Evolutionary conservation across 768 basidiomycete species (phyloP), one percentile per base, ranked within the genome.

Genomic region (Hebeloma cylindrosporum): DNA sequence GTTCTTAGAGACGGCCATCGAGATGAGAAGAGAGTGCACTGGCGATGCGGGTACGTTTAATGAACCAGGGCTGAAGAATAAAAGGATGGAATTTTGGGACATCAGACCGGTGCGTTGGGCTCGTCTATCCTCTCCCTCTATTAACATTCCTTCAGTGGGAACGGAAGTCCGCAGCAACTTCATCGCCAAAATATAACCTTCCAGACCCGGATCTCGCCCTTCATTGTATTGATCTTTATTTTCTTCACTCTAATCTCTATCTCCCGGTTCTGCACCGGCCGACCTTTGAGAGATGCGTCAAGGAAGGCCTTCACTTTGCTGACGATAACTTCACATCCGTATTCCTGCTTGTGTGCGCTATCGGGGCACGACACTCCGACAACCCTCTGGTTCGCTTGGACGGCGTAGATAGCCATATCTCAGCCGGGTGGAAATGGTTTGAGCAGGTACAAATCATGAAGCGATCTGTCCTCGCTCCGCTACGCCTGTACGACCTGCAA

Each of bases 401-500:
- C 10, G 64, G 60, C 21, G 72, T 67, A 30, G 56, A 65, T 13
- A 61, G 68, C 7, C 63, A 73, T 4, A 67, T 73, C 18, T 77
- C 77, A 7, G 61, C 71, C 16, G 82, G 82, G 0, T 85, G 81
- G 80, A 73, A 73, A 52, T 86, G 74, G 57, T 78, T 80, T 48
- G 56, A 65, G 17, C 82, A 85, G 60, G 77, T 88, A 4, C 77
- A 83, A 40, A 70, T 79, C 47, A 71, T 83, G 41, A 74, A 79
- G 47, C 78, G 77, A 58, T 73, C 72, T 0, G 63, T 87, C 25
- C 69, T 84, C 14, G 70, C 77, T 0, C 72, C 75, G 9, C 77
- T 84, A 2, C 68, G 73, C 4, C 55, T 92, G 40, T 80, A 80
- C 57, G 87, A 89, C 53, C 64, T 94, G 17, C 90, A 94, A 59